Evolutionary conservation across 2,329 filamentous ascomycete genomes (phyloP), one percentile per base, ranked within the genome.

Genomic region (Nakataea oryzae): DNA sequence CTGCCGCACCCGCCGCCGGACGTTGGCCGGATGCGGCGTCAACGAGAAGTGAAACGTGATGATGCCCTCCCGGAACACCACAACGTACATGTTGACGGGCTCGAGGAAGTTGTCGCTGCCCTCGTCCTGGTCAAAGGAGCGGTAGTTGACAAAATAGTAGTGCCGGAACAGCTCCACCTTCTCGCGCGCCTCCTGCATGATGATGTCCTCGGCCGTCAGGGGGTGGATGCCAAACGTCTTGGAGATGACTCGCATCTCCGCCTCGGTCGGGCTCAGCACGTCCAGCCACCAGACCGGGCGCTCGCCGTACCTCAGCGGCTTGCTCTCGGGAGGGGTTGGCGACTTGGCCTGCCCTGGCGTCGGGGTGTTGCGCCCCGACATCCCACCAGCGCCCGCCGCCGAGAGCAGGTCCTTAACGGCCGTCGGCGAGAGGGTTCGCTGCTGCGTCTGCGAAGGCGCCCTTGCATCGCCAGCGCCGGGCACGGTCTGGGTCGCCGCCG

Each of bases 101-200:
- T 97, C 91, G 57, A 99, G 82, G 72, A 96, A 96, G 70, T 96
- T 87, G 63, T 95, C 90, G 71, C 87, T 96, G 68, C 88, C 88
- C 64, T 86, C 86, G 71, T 99, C 95, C 73, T 97, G 95, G 72
- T 99, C 95, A 71, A 99, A 99, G 0, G 92, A 96, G 21, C 95
- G 89, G 74, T 99, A 99, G 73, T 96, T 97, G 76, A 99, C 91
- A 70, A 99, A 97, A 74, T 99, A 99, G 77, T 99, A 99, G 72
- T 96, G 90, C 41, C 91, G 88, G 79, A 99, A 99, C 1, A 99
- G 81, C 73, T 99, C 95, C 0, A 99, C 95, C 76, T 99, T 99
- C 72, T 99, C 95, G 27, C 95, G 93, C 54, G 93, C 90, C 77
- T 99, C 95, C 73, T 97, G 91, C 79, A 97, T 88, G 83, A 97